Percentiles rank a stretch among this genome's conserved stretches.
Conservation (phyloP, 2,329 filamentous ascomycete genomes). For the Raffaelea deltoideospora region DNA sequence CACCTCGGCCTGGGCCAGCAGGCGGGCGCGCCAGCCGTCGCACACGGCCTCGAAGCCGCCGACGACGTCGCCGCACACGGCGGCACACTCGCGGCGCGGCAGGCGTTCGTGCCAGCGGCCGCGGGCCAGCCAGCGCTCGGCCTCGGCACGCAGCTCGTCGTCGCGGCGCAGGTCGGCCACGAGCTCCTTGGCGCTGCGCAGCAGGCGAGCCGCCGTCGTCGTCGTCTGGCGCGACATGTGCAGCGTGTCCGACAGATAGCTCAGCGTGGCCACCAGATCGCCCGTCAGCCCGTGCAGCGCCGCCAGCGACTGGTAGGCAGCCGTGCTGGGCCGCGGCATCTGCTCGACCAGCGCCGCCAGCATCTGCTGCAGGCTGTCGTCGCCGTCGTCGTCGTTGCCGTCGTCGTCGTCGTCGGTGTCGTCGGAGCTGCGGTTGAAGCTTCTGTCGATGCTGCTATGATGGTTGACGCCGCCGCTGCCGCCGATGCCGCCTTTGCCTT, state of each 20-base stretch:
- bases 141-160: constrained; percentile 68
- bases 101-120: constrained; percentile 74
- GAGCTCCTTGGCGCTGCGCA: constrained; percentile 71
- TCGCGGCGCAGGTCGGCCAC: constrained; percentile 75
- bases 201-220: constrained; percentile 60
- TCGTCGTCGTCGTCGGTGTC: background rate
- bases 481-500: background rate
- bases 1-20: constrained; percentile 50
- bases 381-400: constrained; percentile 28
- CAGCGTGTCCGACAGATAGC: constrained; percentile 75
- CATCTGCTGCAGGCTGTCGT: constrained; percentile 53
- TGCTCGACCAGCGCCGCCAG: constrained; percentile 48
- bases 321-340: constrained; percentile 49
- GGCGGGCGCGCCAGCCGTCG: constrained; percentile 63
- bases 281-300: constrained; percentile 55
- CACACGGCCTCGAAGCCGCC: constrained; percentile 87
- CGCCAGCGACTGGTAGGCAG: constrained; percentile 50
- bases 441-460: background rate
- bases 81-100: constrained; percentile 63
- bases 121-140: constrained; percentile 62
- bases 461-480: background rate
- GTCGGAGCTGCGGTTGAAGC: no score
- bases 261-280: constrained; percentile 65
- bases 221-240: constrained; percentile 90
- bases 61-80: constrained; percentile 74